phyloP scores from a whole-genome alignment of 768 basidiomycete species.

The Pleurotus eryngii region DNA sequence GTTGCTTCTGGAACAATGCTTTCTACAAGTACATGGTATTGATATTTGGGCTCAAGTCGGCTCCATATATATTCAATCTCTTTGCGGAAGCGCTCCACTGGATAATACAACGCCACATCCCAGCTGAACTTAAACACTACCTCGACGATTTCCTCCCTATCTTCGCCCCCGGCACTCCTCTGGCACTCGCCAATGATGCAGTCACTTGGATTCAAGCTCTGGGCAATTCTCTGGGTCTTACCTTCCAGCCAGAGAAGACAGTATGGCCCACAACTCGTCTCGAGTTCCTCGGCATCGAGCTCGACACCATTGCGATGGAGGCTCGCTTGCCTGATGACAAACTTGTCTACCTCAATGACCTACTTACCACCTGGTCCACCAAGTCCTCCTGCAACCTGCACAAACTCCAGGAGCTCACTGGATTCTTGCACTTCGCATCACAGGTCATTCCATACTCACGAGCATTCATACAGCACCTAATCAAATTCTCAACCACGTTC shows the following conservation, averaged over 20 bases:
- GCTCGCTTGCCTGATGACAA: slow-evolving; percentile 30
- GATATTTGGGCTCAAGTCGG: slow-evolving; percentile 35
- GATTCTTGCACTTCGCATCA: slow-evolving; percentile 14
- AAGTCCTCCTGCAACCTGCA: neutral
- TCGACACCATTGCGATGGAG: slow-evolving; percentile 21
- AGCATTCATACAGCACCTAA: slow-evolving; percentile 13
- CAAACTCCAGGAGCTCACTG: slow-evolving; percentile 13
- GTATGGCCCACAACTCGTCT: slow-evolving; percentile 14
- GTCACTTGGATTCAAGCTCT: slow-evolving; percentile 28
- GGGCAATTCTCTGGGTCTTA: slow-evolving; percentile 23
- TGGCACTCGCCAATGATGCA: slow-evolving; percentile 9
- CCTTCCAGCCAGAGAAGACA: slow-evolving; percentile 25
- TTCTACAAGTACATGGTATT: slow-evolving; percentile 5
- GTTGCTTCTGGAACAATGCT: neutral
- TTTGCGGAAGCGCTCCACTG: too few relatives aligned
- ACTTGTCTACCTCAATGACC: slow-evolving; percentile 18
- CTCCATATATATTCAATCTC: neutral
- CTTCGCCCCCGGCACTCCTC: slow-evolving; percentile 14
- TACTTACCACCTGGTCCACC: slow-evolving; percentile 19
- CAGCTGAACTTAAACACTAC: slow-evolving; percentile 26
- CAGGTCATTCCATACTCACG: slow-evolving; percentile 11
- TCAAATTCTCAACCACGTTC: slow-evolving; percentile 26
- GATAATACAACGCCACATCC: slow-evolving; percentile 22
- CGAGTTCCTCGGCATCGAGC: neutral
- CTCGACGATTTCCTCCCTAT: slow-evolving; percentile 32